These are phyloP conservation scores for Annona squamosa DNA, from an alignment of 164 flowering plant genomes.

Conservation along the genomic window DNA sequence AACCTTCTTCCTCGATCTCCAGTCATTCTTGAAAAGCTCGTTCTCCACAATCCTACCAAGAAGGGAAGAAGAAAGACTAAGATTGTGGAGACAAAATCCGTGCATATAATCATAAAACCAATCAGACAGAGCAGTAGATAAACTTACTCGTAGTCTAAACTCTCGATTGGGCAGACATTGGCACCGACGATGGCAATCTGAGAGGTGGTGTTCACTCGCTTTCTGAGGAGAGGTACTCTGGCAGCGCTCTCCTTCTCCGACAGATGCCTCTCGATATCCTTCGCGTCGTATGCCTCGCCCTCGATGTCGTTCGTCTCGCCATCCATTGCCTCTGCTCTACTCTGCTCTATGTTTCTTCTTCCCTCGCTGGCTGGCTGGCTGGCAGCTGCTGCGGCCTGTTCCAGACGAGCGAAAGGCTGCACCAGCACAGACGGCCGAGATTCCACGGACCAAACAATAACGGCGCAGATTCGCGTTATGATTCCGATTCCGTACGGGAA, in stretches of 20 bases:
- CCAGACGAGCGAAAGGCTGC: too few relatives aligned
- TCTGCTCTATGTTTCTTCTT: not conserved
- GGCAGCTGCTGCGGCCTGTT: too few relatives aligned
- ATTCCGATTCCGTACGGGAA: too few relatives aligned
- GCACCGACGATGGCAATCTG: conserved; percentile 80
- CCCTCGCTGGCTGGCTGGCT: not conserved
- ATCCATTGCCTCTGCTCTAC: conserved; percentile 16
- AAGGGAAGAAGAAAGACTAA: not conserved
- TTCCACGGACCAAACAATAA: too few relatives aligned
- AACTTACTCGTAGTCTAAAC: conserved; percentile 74
- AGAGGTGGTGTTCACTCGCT: conserved; percentile 50
- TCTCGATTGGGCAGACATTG: conserved; percentile 59
- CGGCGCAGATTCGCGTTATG: too few relatives aligned
- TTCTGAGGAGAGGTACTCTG: conserved; percentile 44
- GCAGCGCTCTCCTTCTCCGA: conserved; percentile 14
- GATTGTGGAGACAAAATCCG: not conserved
- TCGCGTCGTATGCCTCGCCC: conserved; percentile 18
- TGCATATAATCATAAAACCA: not conserved
- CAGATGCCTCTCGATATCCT: conserved; percentile 17
- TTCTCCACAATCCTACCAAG: conserved; percentile 73
- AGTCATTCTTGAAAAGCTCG: conserved; percentile 85
- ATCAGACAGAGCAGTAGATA: not conserved
- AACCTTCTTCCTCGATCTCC: conserved; percentile 70
- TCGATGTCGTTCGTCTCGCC: conserved; percentile 26
- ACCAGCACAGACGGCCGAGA: too few relatives aligned